These are phyloP conservation scores for Alisma plantagoaquatica DNA, from an alignment of 106 monocot species.

Conservation along the genomic window DNA sequence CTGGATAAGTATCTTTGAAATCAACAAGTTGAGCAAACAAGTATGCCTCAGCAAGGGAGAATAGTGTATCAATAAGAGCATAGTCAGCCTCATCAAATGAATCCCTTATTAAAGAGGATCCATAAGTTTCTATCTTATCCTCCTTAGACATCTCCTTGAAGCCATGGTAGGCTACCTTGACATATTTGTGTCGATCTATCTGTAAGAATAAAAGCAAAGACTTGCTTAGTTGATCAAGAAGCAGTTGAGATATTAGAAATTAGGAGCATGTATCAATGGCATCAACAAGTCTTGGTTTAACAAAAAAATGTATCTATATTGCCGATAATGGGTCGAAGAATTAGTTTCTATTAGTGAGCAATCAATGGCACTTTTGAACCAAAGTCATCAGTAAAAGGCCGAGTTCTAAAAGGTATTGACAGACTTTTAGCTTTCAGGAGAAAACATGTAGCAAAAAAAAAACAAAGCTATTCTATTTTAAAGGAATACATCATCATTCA, in stretches of 20 bases:
- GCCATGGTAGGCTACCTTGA: conserved; percentile 94
- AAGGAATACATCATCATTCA: no score
- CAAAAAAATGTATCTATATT: not conserved
- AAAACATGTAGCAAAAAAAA: no score
- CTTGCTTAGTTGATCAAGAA: no score
- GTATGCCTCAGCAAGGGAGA: conserved; percentile 97
- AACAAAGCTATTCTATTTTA: no score
- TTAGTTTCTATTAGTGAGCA: no score
- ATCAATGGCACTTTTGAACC: no score
- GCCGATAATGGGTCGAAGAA: no score
- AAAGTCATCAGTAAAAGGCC: no score
- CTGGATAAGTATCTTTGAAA: conserved; percentile 73
- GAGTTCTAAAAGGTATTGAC: no score
- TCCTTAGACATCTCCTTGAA: conserved; percentile 83
- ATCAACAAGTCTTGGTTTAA: no score
- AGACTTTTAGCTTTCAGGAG: no score
- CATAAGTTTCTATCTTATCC: conserved; percentile 76
- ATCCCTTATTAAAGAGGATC: conserved; percentile 75
- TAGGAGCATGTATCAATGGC: not conserved
- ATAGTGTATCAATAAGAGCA: conserved; percentile 93
- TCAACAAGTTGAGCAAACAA: conserved; percentile 96
- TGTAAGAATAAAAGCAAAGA: conserved; percentile 36
- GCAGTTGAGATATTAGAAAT: no score
- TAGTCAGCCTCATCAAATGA: conserved; percentile 98
- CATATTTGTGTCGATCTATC: conserved; percentile 99